A percentile compares a stretch with the other conserved stretches of the same genome.
These are phyloP conservation scores for Nannochloris sp. DNA, from an alignment of 139 green algal genomes.

Conservation along the genomic window DNA sequence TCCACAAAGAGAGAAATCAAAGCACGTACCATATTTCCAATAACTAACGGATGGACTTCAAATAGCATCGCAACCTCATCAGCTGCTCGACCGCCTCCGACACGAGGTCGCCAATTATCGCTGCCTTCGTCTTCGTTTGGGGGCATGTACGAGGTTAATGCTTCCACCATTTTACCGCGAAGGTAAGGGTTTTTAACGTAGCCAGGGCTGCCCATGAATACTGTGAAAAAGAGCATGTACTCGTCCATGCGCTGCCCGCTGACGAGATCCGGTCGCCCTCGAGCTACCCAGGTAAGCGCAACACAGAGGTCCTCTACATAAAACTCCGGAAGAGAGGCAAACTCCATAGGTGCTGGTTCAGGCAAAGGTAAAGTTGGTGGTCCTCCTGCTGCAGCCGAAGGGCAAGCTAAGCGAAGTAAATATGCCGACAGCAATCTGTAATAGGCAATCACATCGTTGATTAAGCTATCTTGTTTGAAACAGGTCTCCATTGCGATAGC, in stretches of 20 bases:
- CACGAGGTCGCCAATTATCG: not conserved
- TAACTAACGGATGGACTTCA: constrained; percentile 72
- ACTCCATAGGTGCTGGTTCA: constrained; percentile 37
- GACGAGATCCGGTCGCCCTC: constrained; percentile 10
- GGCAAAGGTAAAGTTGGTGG: constrained; percentile 52
- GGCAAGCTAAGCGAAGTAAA: constrained; percentile 55
- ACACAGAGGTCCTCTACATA: constrained; percentile 84
- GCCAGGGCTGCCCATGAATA: constrained; percentile 53
- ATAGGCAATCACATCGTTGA: constrained; percentile 49
- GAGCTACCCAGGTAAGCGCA: constrained; percentile 49
- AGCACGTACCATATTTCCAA: constrained; percentile 60
- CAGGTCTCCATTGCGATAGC: not conserved
- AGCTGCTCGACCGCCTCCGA: not conserved
- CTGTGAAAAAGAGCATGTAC: constrained; percentile 58
- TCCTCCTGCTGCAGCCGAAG: constrained; percentile 4
- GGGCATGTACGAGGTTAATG: constrained; percentile 36
- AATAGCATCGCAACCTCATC: constrained; percentile 53
- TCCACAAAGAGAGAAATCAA: constrained; percentile 87
- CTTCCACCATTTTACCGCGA: constrained; percentile 76
- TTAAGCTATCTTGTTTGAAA: constrained; percentile 23
- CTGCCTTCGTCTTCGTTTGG: not conserved
- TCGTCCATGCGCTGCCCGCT: constrained; percentile 40
- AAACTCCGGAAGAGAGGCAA: constrained; percentile 68
- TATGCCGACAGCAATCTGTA: constrained; percentile 66
- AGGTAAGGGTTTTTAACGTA: constrained; percentile 82